Percentiles rank a stretch among this genome's conserved stretches.
phyloP scores from a whole-genome alignment of 2,329 filamentous ascomycete genomes.

The Orbilia oligospora region DNA sequence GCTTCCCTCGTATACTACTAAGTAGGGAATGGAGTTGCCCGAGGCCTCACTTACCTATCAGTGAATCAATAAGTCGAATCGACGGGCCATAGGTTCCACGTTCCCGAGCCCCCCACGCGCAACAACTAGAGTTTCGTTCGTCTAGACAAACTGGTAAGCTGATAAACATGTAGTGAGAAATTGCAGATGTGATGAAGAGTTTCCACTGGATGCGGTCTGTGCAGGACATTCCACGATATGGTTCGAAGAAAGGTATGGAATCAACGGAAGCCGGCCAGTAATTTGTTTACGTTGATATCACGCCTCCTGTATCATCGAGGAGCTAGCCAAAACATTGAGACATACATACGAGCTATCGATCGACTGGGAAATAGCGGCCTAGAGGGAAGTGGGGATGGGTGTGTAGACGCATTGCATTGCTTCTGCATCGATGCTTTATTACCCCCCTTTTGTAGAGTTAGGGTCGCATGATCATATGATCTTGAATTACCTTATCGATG shows the following conservation, averaged over 20 bases:
- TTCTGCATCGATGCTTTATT: slow-evolving; percentile 32
- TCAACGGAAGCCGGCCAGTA: slow-evolving; percentile 17
- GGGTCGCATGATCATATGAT: slow-evolving; percentile 28
- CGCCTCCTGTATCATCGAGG: slow-evolving; percentile 22
- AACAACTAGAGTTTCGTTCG: slow-evolving; percentile 24
- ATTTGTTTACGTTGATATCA: slow-evolving; percentile 36
- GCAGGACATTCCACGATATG: slow-evolving; percentile 50
- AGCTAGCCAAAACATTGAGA: slow-evolving; percentile 37
- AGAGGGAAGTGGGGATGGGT: slow-evolving; percentile 24
- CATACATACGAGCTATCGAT: slow-evolving; percentile 36
- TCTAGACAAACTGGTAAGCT: slow-evolving; percentile 22
- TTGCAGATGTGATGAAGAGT: slow-evolving; percentile 52
- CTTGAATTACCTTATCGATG: slow-evolving; percentile 8
- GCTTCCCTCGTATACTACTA: neutral
- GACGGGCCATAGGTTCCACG: slow-evolving; percentile 8
- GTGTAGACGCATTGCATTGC: slow-evolving; percentile 24
- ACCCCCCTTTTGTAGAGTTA: slow-evolving; percentile 10
- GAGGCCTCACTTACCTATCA: slow-evolving; percentile 51
- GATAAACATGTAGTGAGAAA: slow-evolving; percentile 19
- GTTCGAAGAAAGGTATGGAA: slow-evolving; percentile 27
- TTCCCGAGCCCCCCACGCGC: slow-evolving; percentile 40
- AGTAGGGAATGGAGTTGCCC: slow-evolving; percentile 41
- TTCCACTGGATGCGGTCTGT: slow-evolving; percentile 11
- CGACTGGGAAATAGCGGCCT: neutral
- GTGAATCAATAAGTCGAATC: slow-evolving; percentile 23